Evolutionary conservation across 1,139 yeast genomes (phyloP).

Genomic region (Debaryomyces sp.): DNA sequence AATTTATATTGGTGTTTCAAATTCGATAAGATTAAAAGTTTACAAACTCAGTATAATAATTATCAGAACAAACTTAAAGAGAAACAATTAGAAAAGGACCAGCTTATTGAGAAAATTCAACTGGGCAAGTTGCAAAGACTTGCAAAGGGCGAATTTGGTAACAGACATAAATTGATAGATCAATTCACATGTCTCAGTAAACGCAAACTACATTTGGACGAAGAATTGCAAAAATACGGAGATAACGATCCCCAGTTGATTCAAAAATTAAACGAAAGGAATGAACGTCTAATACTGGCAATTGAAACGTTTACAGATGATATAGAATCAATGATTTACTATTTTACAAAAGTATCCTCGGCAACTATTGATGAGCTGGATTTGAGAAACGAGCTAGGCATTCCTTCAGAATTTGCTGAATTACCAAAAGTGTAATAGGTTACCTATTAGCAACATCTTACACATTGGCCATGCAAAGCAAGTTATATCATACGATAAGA

Average conservation of each 20-base stretch:
- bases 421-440: constrained; percentile 2
- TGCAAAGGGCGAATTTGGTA: constrained; percentile 8
- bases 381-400: constrained; percentile 16
- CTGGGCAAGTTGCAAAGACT: constrained; percentile 9
- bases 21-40: constrained; percentile 30
- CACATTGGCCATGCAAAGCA: background rate
- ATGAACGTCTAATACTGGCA: constrained; percentile 6
- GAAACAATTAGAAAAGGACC: constrained; percentile 7
- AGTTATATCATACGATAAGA: background rate
- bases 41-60: constrained; percentile 12
- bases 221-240: constrained; percentile 4
- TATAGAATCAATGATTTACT: constrained; percentile 16
- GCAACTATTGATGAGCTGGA: constrained; percentile 9
- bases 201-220: constrained; percentile 1
- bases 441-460: background rate
- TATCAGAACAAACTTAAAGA: constrained; percentile 18
- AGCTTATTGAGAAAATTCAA: constrained; percentile 7
- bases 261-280: constrained; percentile 4
- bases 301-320: constrained; percentile 18
- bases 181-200: constrained; percentile 4
- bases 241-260: constrained; percentile 8
- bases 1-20: constrained; percentile 58
- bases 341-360: constrained; percentile 14
- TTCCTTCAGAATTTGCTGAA: constrained; percentile 19
- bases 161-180: constrained; percentile 4